Percentiles rank a stretch among this genome's conserved stretches.
phyloP scores from a whole-genome alignment of 2,329 filamentous ascomycete genomes.

The Neopestalotiopsis clavispora region DNA sequence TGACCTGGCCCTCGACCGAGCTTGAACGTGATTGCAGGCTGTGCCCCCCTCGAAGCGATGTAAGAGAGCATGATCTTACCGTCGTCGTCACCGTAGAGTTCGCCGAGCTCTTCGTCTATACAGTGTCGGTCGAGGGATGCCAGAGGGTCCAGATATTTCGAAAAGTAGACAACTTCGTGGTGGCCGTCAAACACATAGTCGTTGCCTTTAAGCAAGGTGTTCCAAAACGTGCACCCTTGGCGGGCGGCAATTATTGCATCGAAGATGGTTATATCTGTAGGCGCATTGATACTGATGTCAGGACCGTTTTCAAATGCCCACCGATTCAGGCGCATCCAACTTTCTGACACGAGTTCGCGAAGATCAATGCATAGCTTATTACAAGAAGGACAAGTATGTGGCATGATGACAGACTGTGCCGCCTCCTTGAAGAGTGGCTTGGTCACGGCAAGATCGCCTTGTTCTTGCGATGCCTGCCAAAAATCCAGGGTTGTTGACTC shows the following conservation, averaged over 20 bases:
- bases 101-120: background rate
- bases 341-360: background rate
- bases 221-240: background rate
- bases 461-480: background rate
- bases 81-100: background rate
- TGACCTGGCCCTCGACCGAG: background rate
- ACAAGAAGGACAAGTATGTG: background rate
- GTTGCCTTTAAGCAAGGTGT: background rate
- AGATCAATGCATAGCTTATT: background rate
- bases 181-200: background rate
- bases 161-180: background rate
- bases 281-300: background rate
- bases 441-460: background rate
- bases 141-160: background rate
- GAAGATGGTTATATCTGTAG: background rate
- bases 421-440: background rate
- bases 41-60: background rate
- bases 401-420: background rate
- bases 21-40: background rate
- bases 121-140: background rate
- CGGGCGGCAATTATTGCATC: background rate
- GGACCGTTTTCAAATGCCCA: background rate
- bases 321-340: background rate
- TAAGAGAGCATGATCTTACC: background rate
- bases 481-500: background rate